Base-by-base conservation (phyloP, 345 rosid species). In the Streptanthus diversifolius region DNA sequence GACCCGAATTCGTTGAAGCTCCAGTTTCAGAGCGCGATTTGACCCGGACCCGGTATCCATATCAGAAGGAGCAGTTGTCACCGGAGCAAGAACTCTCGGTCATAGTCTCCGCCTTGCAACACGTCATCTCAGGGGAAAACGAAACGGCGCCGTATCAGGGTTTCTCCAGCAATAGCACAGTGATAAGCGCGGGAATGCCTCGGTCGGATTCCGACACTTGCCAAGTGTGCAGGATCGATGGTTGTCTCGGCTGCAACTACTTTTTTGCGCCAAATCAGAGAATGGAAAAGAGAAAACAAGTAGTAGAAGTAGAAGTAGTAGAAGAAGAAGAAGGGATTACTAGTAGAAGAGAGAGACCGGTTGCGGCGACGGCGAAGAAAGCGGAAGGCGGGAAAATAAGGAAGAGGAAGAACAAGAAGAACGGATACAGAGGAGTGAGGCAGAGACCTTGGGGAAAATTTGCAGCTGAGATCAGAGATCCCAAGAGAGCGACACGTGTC, bases 401-500 rank as follows among this genome's bases (percentile, higher is more conserved):
- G 58, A 77, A 77, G 68, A 77, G 80, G 49, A 74, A 63, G 77
- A 72, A 80, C 70, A 81, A 12, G 67, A 95, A 84, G 81, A 90
- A 85, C 21, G 74, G 77, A 14, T 95, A 74, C 90, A 83, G 99
- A 66, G 99, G 99, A 37, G 99, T 91, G 55, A 88, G 99, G 75
- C 99, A 91, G 77, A 80, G 98, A 80, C 99, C 99, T 2, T 95
- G 97, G 98, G 98, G 99, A 0, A 95, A 91, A 69, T 95, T 95
- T 85, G 97, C 99, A 1, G 91, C 99, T 10, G 99, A 95, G 87
- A 95, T 95, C 35, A 81, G 99, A 8, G 99, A 95, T 69, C 99
- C 99, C 0, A 72, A 82, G 66, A 77, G 88, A 70, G 96, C 97
- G 0, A 63, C 72, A 0, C 77, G 99, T 57, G 99, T 95, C 3